Conservation (phyloP, 176 grass and related monocot species). For the Cenchrus americanus region DNA sequence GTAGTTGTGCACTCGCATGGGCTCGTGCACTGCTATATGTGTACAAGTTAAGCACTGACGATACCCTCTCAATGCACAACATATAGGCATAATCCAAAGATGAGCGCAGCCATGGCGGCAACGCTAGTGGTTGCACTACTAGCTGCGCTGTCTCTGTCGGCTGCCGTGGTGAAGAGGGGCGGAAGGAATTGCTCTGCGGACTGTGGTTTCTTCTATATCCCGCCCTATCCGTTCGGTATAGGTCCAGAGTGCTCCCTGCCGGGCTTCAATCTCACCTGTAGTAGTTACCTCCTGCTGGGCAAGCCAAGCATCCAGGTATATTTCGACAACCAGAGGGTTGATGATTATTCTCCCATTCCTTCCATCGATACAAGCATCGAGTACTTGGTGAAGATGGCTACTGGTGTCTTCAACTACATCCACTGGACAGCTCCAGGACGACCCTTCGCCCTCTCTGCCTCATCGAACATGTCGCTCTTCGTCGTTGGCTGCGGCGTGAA, state of each 20-base stretch:
- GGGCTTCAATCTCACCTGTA: slow-evolving; percentile 5
- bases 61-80: too few relatives aligned
- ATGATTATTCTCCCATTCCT: background rate
- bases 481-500: background rate
- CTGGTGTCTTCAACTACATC: background rate
- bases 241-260: slow-evolving; percentile 5
- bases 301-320: background rate
- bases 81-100: background rate
- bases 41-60: too few relatives aligned
- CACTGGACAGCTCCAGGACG: slow-evolving; percentile 6
- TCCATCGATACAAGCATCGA: accelerated
- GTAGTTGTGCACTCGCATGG: too few relatives aligned
- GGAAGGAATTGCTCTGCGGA: background rate
- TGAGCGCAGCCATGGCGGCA: background rate
- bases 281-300: background rate
- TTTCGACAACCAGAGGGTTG: background rate
- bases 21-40: too few relatives aligned
- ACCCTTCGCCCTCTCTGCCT: background rate
- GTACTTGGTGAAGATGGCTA: background rate
- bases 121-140: background rate
- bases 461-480: background rate
- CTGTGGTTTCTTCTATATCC: accelerated
- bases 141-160: background rate
- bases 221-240: background rate
- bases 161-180: background rate